phyloP scores from a whole-genome alignment of 179 eudicot species.

The Pouteria campechiana region DNA sequence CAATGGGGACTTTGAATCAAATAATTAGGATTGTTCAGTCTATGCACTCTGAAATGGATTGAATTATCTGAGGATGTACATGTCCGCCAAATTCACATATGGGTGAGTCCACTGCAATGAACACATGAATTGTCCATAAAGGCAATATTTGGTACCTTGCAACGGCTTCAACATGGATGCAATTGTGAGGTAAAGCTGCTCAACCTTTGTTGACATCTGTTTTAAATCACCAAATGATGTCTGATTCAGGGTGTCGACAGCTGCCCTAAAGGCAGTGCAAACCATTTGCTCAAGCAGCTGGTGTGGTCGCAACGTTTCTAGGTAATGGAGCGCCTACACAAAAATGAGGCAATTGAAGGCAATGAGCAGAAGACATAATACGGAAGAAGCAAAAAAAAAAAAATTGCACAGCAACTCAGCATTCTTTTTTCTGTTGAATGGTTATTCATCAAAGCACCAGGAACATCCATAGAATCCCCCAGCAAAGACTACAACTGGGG shows the following conservation, averaged over 20 bases:
- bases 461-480: too few relatives aligned
- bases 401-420: too few relatives aligned
- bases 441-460: too few relatives aligned
- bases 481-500: too few relatives aligned
- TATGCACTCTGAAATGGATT: too few relatives aligned
- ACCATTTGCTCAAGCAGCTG: slow-evolving; percentile 96
- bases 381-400: background rate
- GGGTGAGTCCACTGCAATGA: too few relatives aligned
- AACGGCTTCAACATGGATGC: slow-evolving; percentile 56
- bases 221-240: slow-evolving; percentile 56
- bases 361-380: slow-evolving; percentile 1
- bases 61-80: too few relatives aligned
- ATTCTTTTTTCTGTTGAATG: too few relatives aligned
- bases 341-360: slow-evolving; percentile 3
- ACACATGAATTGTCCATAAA: too few relatives aligned
- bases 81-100: too few relatives aligned
- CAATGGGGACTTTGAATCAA: background rate
- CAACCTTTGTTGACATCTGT: slow-evolving; percentile 57
- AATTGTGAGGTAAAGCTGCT: slow-evolving; percentile 64
- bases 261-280: slow-evolving; percentile 77
- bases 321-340: slow-evolving; percentile 74
- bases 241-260: slow-evolving; percentile 67
- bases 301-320: slow-evolving; percentile 83
- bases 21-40: background rate
- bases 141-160: slow-evolving; percentile 37